Evolutionary conservation across 2,329 filamentous ascomycete species (phyloP), one percentile per base, ranked within the genome.

Genomic region (Aspergillus quadricinctus): DNA sequence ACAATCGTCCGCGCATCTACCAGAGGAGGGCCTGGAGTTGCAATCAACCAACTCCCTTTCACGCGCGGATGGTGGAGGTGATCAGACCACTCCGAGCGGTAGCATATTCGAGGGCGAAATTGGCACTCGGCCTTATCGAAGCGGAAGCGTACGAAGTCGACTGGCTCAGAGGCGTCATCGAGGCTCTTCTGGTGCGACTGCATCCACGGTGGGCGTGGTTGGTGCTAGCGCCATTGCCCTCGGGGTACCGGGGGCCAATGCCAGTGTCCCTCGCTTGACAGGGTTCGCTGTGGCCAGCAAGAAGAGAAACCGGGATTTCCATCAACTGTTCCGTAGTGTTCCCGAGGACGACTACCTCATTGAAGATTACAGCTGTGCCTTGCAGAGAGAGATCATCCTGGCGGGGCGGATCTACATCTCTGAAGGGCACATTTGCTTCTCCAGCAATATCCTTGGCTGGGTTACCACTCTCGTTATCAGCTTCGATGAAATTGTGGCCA

Each of bases 361-460:
- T 62, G 94, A 99, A 70, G 94, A 99, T 72, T 99, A 97, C 73
- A 97, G 94, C 72, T 97, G 94, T 71, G 94, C 94, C 3, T 75
- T 99, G 57, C 94, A 99, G 73, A 86, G 92, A 63, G 95, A 99
- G 70, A 99, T 99, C 58, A 83, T 99, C 37, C 86, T 96, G 6
- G 94, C 97, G 64, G 94, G 94, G 5, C 85, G 94, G 43, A 82
- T 99, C 14, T 99, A 99, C 69, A 90, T 99, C 45, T 97, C 94
- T 0, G 94, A 99, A 76, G 92, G 93, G 10, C 93, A 99, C 70
- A 85, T 99, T 49, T 99, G 94, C 78, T 99, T 99, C 75, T 97
- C 92, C 68, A 97, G 94, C 79, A 99, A 99, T 71, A 99, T 99
- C 63, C 84, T 99, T 49, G 94, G 94, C 53, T 99, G 94, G 94